A percentile compares a stretch with the other conserved stretches of the same genome.
Conservation (phyloP, 2,329 filamentous ascomycete species). For the Rhynchosporium secalis region DNA sequence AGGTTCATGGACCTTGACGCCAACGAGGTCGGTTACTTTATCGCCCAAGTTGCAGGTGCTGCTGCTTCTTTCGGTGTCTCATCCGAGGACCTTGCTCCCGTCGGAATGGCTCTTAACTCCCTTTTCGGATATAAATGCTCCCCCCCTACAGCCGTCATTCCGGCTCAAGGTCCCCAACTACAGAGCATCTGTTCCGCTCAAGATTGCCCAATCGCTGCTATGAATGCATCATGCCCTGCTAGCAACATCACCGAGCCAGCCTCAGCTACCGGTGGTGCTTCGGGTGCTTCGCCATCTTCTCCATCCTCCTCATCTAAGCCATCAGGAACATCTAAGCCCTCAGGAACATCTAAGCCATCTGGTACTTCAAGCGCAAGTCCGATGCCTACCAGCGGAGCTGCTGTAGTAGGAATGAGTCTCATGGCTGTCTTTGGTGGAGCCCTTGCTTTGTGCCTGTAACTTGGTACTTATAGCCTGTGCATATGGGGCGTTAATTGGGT, state of each 20-base stretch:
- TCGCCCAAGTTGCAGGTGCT: conserved; percentile 54
- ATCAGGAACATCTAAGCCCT: no score
- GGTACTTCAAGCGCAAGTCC: conserved; percentile 7
- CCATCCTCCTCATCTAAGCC: no score
- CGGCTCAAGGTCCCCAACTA: conserved; percentile 48
- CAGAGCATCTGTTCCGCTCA: conserved; percentile 57
- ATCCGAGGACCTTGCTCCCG: conserved; percentile 49
- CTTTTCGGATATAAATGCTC: conserved; percentile 54
- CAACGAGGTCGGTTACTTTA: conserved; percentile 56
- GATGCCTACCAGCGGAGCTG: conserved; percentile 9
- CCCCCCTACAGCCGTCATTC: conserved; percentile 44
- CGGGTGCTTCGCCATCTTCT: conserved; percentile 5
- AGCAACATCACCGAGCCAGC: conserved; percentile 18
- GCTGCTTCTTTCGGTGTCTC: conserved; percentile 57
- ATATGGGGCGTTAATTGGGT: no score
- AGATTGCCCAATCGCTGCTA: conserved; percentile 48
- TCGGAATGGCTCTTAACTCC: conserved; percentile 48
- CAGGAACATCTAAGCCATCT: background rate
- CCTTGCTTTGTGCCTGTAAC: conserved; percentile 24
- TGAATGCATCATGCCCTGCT: conserved; percentile 46
- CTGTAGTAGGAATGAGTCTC: conserved; percentile 26
- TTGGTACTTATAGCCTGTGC: background rate
- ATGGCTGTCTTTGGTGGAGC: conserved; percentile 28
- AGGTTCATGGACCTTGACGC: conserved; percentile 57
- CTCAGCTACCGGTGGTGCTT: conserved; percentile 9